Base-by-base conservation (phyloP, 257 asterid genomes). In the Salvia hispanica region DNA sequence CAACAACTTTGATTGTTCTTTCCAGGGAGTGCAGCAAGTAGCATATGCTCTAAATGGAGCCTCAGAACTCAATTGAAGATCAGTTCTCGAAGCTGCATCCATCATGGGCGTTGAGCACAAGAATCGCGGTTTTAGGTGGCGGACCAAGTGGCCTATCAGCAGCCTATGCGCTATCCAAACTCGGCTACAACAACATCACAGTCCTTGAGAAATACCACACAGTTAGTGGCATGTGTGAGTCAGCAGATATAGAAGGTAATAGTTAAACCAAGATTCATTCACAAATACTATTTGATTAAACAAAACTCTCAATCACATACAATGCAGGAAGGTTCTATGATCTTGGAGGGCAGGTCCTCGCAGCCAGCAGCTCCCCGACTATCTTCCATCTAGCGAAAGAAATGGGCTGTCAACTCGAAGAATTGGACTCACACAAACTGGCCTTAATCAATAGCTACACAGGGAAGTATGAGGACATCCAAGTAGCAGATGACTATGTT, bases 101-200 rank as follows among this genome's bases (percentile, higher is more conserved):
- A 28, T 50, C 77, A 67, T 80, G 77, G 75, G 82, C 89, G 0
- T 79, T 84, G 75, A 59, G 80, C 44, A 80, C 91, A 25, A 77
- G 88, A 52, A 83, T 90, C 15, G 97, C 83, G 4, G 71, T 88
- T 51, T 65, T 90, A 67, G 97, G 96, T 14, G 97, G 86, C 11
- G 97, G 97, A 15, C 96, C 97, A 4, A 88, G 97, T 62, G 97
- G 97, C 5, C 55, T 90, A 72, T 88, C 97, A 13, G 86, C 97
- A 5, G 95, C 97, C 9, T 84, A 86, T 53, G 95, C 95, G 11
- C 69, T 90, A 40, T 74, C 80, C 47, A 86, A 70, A 71, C 92
- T 88, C 8, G 96, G 97, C 28, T 90, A 88, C 83, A 78, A 70
- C 31, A 84, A 82, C 48, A 85, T 88, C 8, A 84, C 91, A 5